phyloP scores from a whole-genome alignment of 495 filamentous ascomycete species.

The Chaetomium fimeti region DNA sequence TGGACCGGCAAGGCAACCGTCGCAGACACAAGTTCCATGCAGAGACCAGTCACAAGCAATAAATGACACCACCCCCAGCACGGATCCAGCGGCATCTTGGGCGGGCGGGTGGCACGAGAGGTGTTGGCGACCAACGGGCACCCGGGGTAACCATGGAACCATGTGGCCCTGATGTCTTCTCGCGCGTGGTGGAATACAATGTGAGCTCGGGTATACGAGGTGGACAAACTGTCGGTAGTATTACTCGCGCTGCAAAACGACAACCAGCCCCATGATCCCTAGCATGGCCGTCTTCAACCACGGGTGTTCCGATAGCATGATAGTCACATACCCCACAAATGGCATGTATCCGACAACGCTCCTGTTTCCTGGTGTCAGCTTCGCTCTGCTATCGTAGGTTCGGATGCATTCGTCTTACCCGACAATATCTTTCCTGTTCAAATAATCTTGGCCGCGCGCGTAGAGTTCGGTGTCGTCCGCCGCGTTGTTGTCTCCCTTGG shows the following conservation, averaged over 20 bases:
- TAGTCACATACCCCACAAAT: slow-evolving; percentile 95
- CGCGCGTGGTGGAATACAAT: not conserved
- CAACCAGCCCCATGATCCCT: slow-evolving; percentile 91
- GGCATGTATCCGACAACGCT: slow-evolving; percentile 93
- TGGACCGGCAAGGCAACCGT: not conserved
- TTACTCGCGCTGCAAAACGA: slow-evolving; percentile 86
- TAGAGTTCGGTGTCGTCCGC: slow-evolving; percentile 92
- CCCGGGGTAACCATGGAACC: not conserved
- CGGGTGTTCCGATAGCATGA: slow-evolving; percentile 92
- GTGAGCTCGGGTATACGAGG: not conserved
- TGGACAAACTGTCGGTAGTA: not conserved
- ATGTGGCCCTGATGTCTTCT: not conserved
- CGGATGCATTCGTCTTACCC: slow-evolving; percentile 44
- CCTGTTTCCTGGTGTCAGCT: slow-evolving; percentile 22
- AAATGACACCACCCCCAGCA: not conserved
- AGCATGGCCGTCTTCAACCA: slow-evolving; percentile 95
- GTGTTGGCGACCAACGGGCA: not conserved
- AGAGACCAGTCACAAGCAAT: not conserved
- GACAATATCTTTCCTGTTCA: slow-evolving; percentile 86
- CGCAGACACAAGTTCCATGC: slow-evolving; percentile 19
- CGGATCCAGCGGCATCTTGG: no score
- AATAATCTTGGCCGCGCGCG: slow-evolving; percentile 76
- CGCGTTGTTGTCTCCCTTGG: slow-evolving; percentile 97
- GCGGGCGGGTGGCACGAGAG: no score
- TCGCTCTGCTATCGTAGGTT: not conserved